phyloP scores from a whole-genome alignment of 2,329 filamentous ascomycete genomes.

The Magnaporthiopsis rhizophila region DNA sequence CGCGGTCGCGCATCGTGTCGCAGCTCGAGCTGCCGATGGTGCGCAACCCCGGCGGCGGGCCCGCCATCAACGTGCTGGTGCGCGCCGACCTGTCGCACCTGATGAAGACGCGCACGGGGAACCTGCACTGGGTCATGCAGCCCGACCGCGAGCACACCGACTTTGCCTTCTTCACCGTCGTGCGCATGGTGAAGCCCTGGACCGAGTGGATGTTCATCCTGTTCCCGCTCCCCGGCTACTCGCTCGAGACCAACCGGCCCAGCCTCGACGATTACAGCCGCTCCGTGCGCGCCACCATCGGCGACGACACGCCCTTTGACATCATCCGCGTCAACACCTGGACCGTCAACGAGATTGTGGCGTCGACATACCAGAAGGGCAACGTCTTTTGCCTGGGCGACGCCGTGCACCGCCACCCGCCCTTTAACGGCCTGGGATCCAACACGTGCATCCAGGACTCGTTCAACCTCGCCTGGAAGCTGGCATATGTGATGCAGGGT shows the following conservation, averaged over 20 bases:
- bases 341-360: constrained; percentile 54
- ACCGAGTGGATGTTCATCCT: constrained; percentile 54
- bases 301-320: constrained; percentile 43
- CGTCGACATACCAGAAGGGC: constrained; percentile 39
- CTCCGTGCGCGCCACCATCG: constrained; percentile 42
- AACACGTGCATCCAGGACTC: constrained; percentile 53
- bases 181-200: constrained; percentile 57
- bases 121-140: constrained; percentile 53
- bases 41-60: constrained; percentile 24
- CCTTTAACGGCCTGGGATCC: constrained; percentile 46
- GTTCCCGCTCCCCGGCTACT: constrained; percentile 29
- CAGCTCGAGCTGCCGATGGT: constrained; percentile 27
- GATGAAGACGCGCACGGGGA: constrained; percentile 42
- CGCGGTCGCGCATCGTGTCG: constrained; percentile 28
- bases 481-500: constrained; percentile 32
- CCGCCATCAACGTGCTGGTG: constrained; percentile 32
- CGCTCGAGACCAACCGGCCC: constrained; percentile 25
- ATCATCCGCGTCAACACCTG: constrained; percentile 48
- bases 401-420: constrained; percentile 50
- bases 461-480: constrained; percentile 49
- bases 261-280: constrained; percentile 37
- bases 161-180: constrained; percentile 41
- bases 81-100: constrained; percentile 39
- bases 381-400: constrained; percentile 45
- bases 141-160: constrained; percentile 42